Base-by-base conservation (phyloP, 768 basidiomycete genomes). In the Leccinum ochraceum region DNA sequence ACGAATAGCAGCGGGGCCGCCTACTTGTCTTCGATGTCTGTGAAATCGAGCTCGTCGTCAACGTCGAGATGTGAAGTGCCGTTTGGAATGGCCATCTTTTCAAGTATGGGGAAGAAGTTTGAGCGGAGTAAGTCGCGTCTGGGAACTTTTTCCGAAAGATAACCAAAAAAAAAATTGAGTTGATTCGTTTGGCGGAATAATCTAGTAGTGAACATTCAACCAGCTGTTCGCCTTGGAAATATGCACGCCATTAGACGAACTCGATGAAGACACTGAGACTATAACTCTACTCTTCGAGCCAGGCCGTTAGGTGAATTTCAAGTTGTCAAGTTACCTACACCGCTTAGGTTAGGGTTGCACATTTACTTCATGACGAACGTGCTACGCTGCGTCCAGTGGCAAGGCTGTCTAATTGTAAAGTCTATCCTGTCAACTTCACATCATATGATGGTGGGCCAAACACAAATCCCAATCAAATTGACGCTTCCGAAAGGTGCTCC, bases 1-100 rank as follows among this genome's bases (percentile, higher is more conserved):
- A 13, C 51, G 30, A 7, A 22, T 46, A 20, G 5, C 16, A 24
- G 11, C 30, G 56, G 26, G 8, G 13, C 20, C 14, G 73, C 83
- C 58, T 65, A 94, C 93, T 91, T 92, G 75, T 81, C 84, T 72
- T 95, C 93, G 64, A 96, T 93, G 72, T 95, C 93, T 51, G 88
- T 84, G 72, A 88, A 95, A 74, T 95, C 93, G 67, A 94, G 92
- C 57, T 83, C 85, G 53, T 89, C 86, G 61, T 84, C 83, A 66
- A 78, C 73, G 64, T 75, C 70, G 54, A 66, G 62, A 53, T 73
- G 65, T 37, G 66, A 62, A 39, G 60, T 54, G 59, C 70, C 74
- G 56, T 76, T 78, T 46, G 78, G 66, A 66, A 76, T 72, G 60
- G 83, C 73, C 85, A 86, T 77, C 79, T 74, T 77, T 44, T 44